phyloP scores from a whole-genome alignment of 306 rosid genomes.

The Urtica urens region DNA sequence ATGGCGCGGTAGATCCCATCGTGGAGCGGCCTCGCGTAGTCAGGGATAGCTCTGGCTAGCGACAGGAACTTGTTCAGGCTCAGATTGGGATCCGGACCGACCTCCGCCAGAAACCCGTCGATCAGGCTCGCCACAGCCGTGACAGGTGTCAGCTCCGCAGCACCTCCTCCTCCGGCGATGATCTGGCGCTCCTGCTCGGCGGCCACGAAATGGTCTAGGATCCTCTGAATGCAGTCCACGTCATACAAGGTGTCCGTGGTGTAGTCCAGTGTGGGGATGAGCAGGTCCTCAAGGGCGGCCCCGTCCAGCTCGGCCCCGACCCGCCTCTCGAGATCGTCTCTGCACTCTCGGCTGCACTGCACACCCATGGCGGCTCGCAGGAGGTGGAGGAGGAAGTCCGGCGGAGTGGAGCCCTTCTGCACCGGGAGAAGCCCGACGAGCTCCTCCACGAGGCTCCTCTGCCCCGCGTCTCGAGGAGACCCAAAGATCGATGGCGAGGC shows the following conservation, averaged over 20 bases:
- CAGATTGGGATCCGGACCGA: constrained; percentile 76
- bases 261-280: constrained; percentile 72
- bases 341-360: constrained; percentile 44
- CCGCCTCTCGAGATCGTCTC: constrained; percentile 47
- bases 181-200: constrained; percentile 40
- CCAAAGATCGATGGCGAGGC: not conserved
- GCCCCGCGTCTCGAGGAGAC: constrained; percentile 41
- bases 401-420: constrained; percentile 46
- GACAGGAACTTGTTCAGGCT: constrained; percentile 61
- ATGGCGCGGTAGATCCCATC: constrained; percentile 83
- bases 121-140: constrained; percentile 65
- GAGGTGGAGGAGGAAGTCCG: constrained; percentile 54
- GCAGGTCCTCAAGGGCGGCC: constrained; percentile 64
- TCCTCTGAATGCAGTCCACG: constrained; percentile 72
- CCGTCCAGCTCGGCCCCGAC: constrained; percentile 68
- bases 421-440: constrained; percentile 54
- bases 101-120: constrained; percentile 80
- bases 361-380: constrained; percentile 59
- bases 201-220: constrained; percentile 74
- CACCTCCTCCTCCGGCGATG: constrained; percentile 21
- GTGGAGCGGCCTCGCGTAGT: constrained; percentile 57
- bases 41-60: constrained; percentile 69
- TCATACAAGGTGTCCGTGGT: constrained; percentile 78
- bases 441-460: constrained; percentile 66
- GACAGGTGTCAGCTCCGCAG: constrained; percentile 39